Conservation (phyloP, 768 basidiomycete genomes). For the Tricholoma bakamatsutake region DNA sequence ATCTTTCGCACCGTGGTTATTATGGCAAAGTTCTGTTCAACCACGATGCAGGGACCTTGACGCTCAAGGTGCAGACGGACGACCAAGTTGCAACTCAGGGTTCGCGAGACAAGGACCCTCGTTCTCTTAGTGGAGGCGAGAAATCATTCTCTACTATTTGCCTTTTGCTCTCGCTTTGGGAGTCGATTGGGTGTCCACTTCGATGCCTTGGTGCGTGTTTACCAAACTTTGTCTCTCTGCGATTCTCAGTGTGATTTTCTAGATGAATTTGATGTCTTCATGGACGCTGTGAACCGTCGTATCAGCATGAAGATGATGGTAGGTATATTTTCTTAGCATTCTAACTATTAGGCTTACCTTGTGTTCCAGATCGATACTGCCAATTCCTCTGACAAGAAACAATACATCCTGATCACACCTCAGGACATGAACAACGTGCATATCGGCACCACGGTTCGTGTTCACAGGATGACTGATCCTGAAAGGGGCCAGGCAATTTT, state of each 20-base stretch:
- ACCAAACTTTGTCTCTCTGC: not conserved
- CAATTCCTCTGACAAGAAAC: conserved; percentile 79
- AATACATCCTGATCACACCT: conserved; percentile 96
- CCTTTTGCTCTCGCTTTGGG: conserved; percentile 91
- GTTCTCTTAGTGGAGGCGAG: conserved; percentile 87
- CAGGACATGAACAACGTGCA: conserved; percentile 79
- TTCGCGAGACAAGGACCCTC: conserved; percentile 72
- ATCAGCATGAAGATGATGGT: conserved; percentile 97
- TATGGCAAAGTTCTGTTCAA: conserved; percentile 87
- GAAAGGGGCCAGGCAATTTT: conserved; percentile 51
- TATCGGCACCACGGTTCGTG: conserved; percentile 63
- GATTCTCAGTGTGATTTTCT: conserved; percentile 1
- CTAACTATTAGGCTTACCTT: not conserved
- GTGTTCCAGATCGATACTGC: conserved; percentile 76
- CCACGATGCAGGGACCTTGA: conserved; percentile 57
- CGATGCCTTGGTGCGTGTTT: conserved; percentile 71
- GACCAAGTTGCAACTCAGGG: conserved; percentile 64
- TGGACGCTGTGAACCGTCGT: conserved; percentile 89
- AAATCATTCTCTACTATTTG: conserved; percentile 97
- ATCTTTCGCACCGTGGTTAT: conserved; percentile 84
- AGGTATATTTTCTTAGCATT: conserved; percentile 14
- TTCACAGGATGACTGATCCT: conserved; percentile 75
- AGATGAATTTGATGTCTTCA: conserved; percentile 99
- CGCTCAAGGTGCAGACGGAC: conserved; percentile 80
- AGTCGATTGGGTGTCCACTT: conserved; percentile 89